Base-by-base conservation (phyloP, 306 rosid species). In the Ammopiptanthus mongolicus region DNA sequence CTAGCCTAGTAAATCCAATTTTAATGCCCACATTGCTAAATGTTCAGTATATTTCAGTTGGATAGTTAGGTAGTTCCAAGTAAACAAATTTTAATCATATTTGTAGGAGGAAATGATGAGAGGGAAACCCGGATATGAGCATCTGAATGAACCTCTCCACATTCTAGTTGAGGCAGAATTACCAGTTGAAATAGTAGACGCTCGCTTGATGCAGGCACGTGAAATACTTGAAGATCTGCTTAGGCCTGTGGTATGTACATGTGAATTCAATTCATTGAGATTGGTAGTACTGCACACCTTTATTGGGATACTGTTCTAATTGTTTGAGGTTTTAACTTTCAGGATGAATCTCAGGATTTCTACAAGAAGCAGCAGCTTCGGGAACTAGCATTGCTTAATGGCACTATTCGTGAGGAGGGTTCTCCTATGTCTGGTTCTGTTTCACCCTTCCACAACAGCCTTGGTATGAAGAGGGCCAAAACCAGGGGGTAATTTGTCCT, bases 381-480 rank as follows among this genome's bases (percentile, higher is more conserved):
- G 31, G 99, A 96, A 74, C 83, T 96, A 51, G 99, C 99, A 19
- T 52, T 96, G 90, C 86, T 96, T 48, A 96, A 96, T 3, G 99
- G 99, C 52, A 92, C 97, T 7, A 97, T 96, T 62, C 96, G 99
- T 0, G 98, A 92, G 44, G 99, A 92, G 84, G 96, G 92, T 57
- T 96, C 99, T 59, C 97, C 98, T 1, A 92, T 96, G 99, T 87
- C 99, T 0, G 95, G 99, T 58, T 96, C 96, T 1, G 84, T 89
- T 63, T 96, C 99, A 29, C 99, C 88, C 19, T 84, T 84, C 73
- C 55, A 87, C 84, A 96, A 92, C 90, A 96, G 91, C 87, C 98
- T 96, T 2, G 99, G 99, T 66, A 90, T 92, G 98, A 96, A 96
- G 91, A 90, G 99, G 85, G 99, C 99, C 63, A 96, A 96, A 78